Base-by-base conservation (phyloP, 768 basidiomycete genomes). In the Jaapia argillacea region DNA sequence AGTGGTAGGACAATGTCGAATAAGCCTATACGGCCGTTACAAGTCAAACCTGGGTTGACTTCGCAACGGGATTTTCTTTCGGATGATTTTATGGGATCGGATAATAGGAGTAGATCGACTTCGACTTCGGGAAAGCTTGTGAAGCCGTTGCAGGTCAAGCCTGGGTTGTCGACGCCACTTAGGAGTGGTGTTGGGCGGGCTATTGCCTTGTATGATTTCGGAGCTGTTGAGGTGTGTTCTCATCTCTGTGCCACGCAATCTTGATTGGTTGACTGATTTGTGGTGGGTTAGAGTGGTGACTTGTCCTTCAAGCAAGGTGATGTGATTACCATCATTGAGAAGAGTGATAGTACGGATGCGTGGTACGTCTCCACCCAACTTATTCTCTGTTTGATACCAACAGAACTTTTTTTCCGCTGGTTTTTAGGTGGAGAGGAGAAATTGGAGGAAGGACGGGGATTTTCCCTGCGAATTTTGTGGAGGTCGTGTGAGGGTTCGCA, bases 381-480 rank as follows among this genome's bases (percentile, higher is more conserved):
- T 41, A 14, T 10, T 4, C 40, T 26, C 10, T 6, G 5, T n/a
- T n/a, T 4, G 24, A 1, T 5, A 23, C 12, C 2, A 3, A 6
- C 38, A 18, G 38, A 40, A n/a, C 40, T 26, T 24, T 42, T 4
- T 41, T 37, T 23, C 7, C n/a, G 27, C 36, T 4, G 23, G 43
- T 42, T 7, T 18, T 13, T 45, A 86, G 84, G 84, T 89, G 86
- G 86, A 81, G 69, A 12, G 86, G 86, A n/a, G 81, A 74, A 54
- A 47, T 79, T 2, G 61, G 72, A 18, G 71, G 70, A 13, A 58
- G 68, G 28, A 65, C 74, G 50, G 87, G 87, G 0, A 72, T 81
- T 36, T 89, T 90, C 58, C 86, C 86, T 25, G 86, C 86, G 13
- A 88, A 88, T 57, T 86, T 85, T 52, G 82, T 87, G n/a, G 82